A percentile compares a stretch with the other conserved stretches of the same genome.
Evolutionary conservation across 1,284 basidiomycete species (phyloP).

Genomic region (Pseudozyma thailandica): DNA sequence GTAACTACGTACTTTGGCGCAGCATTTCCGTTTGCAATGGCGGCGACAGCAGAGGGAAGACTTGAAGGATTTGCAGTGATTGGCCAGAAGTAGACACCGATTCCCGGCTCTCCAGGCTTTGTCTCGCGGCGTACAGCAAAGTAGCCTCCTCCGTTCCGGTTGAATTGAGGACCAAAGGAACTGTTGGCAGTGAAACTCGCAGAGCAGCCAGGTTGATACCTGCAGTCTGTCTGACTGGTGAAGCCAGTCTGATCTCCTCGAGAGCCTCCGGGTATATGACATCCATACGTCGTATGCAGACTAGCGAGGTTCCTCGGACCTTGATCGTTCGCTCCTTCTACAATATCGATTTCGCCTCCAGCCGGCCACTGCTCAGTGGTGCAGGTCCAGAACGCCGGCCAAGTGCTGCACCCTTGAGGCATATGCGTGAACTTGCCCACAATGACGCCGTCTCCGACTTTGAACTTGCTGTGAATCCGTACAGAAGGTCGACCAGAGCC

Average conservation of each 20-base stretch:
- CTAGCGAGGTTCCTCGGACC: slow-evolving; percentile 50
- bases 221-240: slow-evolving; percentile 35
- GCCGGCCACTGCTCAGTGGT: slow-evolving; percentile 45
- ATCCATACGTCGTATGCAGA: slow-evolving; percentile 48
- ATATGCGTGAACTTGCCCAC: slow-evolving; percentile 45
- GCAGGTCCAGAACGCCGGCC: slow-evolving; percentile 65
- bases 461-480: slow-evolving; percentile 42
- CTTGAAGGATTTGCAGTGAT: slow-evolving; percentile 12
- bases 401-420: slow-evolving; percentile 54
- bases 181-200: slow-evolving; percentile 26
- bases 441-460: slow-evolving; percentile 48
- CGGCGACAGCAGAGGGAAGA: slow-evolving; percentile 37
- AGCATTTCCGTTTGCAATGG: slow-evolving; percentile 24
- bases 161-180: slow-evolving; percentile 50
- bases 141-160: slow-evolving; percentile 54
- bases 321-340: slow-evolving; percentile 57
- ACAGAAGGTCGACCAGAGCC: slow-evolving; percentile 37
- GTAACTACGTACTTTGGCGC: slow-evolving; percentile 46
- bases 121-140: slow-evolving; percentile 57
- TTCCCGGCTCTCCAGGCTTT: slow-evolving; percentile 39
- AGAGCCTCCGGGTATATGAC: slow-evolving; percentile 27
- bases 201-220: slow-evolving; percentile 58
- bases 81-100: slow-evolving; percentile 57
- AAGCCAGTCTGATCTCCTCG: slow-evolving; percentile 34
- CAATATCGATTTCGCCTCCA: slow-evolving; percentile 59